Evolutionary conservation across 169 alveolate genomes (phyloP).

Genomic region (Perkinsus olseni): DNA sequence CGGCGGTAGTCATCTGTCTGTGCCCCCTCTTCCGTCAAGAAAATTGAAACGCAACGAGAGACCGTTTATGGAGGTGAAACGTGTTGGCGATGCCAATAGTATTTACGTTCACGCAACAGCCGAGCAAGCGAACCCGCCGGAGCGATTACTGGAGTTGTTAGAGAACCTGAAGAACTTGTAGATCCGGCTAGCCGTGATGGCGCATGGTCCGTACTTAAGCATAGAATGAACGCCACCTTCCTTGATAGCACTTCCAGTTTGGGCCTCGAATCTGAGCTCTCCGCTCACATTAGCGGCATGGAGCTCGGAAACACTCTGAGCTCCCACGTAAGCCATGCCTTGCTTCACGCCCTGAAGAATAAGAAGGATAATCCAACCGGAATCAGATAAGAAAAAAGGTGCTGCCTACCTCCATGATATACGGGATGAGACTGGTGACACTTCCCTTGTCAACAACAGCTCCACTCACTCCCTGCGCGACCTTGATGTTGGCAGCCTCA

Average conservation of each 20-base stretch:
- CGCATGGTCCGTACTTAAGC: background rate
- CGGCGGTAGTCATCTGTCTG: too few relatives aligned
- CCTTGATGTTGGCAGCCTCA: conserved; percentile 45
- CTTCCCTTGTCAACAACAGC: conserved; percentile 72
- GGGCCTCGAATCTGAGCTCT: conserved; percentile 35
- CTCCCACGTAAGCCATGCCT: conserved; percentile 52
- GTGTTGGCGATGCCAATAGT: background rate
- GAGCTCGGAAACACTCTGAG: conserved; percentile 24
- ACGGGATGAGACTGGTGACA: conserved; percentile 61
- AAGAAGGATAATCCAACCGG: background rate
- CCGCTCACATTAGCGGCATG: conserved; percentile 45
- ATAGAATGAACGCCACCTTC: background rate
- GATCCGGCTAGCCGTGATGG: background rate
- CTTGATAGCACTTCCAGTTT: background rate
- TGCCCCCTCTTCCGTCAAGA: too few relatives aligned
- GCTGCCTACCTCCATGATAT: conserved; percentile 51
- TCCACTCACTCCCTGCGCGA: conserved; percentile 77
- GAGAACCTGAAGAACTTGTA: background rate
- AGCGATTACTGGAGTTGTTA: background rate
- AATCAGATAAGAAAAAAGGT: background rate
- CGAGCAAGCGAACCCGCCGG: background rate
- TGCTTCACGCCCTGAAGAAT: conserved; percentile 43
- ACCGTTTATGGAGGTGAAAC: background rate
- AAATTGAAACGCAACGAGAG: background rate
- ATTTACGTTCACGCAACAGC: background rate